These are phyloP conservation scores for Meyerozyma elateridarum DNA, from an alignment of 1,139 yeast genomes.

Conservation along the genomic window DNA sequence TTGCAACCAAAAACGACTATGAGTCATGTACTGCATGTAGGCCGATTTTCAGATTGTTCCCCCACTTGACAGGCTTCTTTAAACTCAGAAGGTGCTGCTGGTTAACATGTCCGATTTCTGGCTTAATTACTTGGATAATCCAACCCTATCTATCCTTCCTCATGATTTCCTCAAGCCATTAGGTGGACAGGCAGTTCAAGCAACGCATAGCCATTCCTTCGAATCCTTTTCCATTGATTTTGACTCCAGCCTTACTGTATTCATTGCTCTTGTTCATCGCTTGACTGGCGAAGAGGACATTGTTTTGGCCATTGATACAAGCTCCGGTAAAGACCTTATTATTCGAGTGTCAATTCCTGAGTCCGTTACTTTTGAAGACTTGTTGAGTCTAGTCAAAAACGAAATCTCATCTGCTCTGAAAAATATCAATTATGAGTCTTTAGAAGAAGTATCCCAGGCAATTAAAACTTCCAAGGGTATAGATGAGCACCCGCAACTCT, in stretches of 20 bases:
- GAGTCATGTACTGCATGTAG: too few species aligned
- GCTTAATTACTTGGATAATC: constrained; percentile 67
- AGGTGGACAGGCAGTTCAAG: constrained; percentile 65
- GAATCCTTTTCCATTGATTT: constrained; percentile 26
- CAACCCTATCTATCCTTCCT: constrained; percentile 83
- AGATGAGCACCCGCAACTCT: constrained; percentile 59
- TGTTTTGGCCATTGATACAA: constrained; percentile 66
- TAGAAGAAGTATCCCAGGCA: constrained; percentile 52
- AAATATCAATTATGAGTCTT: constrained; percentile 39
- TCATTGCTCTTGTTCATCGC: constrained; percentile 68
- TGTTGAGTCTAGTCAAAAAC: constrained; percentile 41
- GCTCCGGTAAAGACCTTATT: constrained; percentile 44
- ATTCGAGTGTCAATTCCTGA: constrained; percentile 59
- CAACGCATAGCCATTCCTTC: constrained; percentile 42
- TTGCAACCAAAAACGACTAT: too few species aligned
- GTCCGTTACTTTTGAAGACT: constrained; percentile 46
- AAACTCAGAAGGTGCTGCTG: too few species aligned
- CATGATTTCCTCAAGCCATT: constrained; percentile 81
- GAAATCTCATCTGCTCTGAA: constrained; percentile 37
- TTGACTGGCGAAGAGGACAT: constrained; percentile 93
- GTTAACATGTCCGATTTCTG: constrained; percentile 41
- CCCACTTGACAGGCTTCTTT: too few species aligned
- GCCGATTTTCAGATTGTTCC: too few species aligned
- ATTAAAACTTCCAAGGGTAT: constrained; percentile 46
- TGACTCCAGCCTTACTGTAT: constrained; percentile 58